These are phyloP conservation scores for Penicillium psychrosexuale DNA, from an alignment of 2,329 filamentous ascomycete species.

Conservation along the genomic window DNA sequence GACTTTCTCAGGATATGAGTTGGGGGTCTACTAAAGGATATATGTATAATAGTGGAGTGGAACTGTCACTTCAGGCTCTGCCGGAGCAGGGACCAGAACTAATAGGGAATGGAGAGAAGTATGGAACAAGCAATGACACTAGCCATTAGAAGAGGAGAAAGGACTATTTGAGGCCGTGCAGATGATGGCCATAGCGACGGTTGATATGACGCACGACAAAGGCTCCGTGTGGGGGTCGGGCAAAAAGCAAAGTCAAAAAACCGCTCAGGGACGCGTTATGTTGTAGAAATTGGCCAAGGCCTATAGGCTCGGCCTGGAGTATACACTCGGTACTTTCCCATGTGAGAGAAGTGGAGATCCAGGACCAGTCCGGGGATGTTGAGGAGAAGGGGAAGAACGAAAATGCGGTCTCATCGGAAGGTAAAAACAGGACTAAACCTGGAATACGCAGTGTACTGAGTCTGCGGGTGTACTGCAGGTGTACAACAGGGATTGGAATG, in stretches of 20 bases:
- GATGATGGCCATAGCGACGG: not conserved
- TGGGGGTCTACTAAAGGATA: not conserved
- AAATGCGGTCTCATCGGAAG: conserved; percentile 11
- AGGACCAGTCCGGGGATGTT: not conserved
- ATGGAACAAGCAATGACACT: not conserved
- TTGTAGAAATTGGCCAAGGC: not conserved
- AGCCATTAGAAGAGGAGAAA: not conserved
- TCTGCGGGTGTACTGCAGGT: not conserved
- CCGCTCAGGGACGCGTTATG: not conserved
- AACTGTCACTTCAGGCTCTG: not conserved
- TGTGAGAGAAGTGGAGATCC: not conserved
- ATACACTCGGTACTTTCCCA: not conserved
- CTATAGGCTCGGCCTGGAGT: not conserved
- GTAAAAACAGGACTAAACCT: conserved; percentile 8
- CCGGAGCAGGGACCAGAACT: not conserved
- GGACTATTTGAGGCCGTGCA: conserved; percentile 20
- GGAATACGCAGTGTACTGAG: not conserved
- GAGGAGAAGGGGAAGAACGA: not conserved
- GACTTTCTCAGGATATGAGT: not conserved
- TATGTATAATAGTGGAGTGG: not conserved
- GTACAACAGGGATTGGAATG: not conserved
- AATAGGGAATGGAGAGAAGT: not conserved
- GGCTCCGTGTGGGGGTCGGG: not conserved
- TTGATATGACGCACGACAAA: not conserved
- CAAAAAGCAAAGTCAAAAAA: conserved; percentile 3